A percentile compares a stretch with the other conserved stretches of the same genome.
Conservation (phyloP, 345 rosid genomes). For the Pugionium dolabratum region DNA sequence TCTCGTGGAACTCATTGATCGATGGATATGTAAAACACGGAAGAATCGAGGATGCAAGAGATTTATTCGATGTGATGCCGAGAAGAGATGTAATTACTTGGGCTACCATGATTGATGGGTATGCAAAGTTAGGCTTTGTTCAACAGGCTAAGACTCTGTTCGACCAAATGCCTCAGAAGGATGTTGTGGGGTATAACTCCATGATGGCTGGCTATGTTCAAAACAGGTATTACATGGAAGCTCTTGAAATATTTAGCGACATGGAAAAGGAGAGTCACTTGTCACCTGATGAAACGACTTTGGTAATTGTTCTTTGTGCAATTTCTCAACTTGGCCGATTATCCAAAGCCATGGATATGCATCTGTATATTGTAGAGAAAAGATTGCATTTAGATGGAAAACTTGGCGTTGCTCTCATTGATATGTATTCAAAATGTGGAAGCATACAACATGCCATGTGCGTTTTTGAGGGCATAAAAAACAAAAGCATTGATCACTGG, state of each 20-base stretch:
- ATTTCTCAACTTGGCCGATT: conserved; percentile 56
- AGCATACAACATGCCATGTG: conserved; percentile 48
- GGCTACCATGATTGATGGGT: conserved; percentile 62
- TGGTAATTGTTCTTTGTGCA: conserved; percentile 54
- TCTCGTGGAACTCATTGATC: conserved; percentile 67
- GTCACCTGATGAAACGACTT: conserved; percentile 51
- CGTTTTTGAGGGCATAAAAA: conserved; percentile 44
- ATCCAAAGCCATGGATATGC: conserved; percentile 51
- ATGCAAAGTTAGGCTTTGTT: conserved; percentile 50
- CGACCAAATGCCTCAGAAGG: conserved; percentile 51
- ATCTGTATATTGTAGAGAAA: conserved; percentile 45
- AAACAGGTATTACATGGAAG: conserved; percentile 48
- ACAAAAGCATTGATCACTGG: conserved; percentile 56
- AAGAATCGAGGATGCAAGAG: conserved; percentile 46
- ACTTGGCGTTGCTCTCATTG: conserved; percentile 61
- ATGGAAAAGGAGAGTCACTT: conserved; percentile 49
- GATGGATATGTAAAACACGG: conserved; percentile 57
- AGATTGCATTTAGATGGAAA: conserved; percentile 41
- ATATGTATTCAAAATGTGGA: conserved; percentile 64
- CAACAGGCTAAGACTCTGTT: conserved; percentile 54
- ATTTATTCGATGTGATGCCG: conserved; percentile 50
- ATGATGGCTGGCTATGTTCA: conserved; percentile 65
- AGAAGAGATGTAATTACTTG: conserved; percentile 57
- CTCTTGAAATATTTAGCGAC: conserved; percentile 47
- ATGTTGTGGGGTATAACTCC: conserved; percentile 55